Evolutionary conservation across 2,329 filamentous ascomycete species (phyloP), one percentile per base, ranked within the genome.

Genomic region (Cladosporium sp.): DNA sequence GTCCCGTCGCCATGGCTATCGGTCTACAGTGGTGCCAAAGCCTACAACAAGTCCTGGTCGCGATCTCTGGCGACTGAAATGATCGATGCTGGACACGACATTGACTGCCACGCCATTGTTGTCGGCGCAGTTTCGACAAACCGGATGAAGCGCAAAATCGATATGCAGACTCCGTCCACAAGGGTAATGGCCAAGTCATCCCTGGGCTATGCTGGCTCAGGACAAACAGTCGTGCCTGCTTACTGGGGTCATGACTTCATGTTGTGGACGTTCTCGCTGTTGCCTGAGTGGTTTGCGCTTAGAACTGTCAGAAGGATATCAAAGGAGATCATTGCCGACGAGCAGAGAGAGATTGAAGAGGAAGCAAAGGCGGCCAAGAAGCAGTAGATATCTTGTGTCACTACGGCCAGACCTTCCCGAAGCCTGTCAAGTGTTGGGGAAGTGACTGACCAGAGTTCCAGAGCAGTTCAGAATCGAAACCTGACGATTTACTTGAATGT

Each of bases 1-100:
- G 55, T 63, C 7, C 71, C 72, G 0, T 53, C 73, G 13, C 78
- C 77, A 0, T 72, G 71, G 49, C 48, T 77, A 1, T 57, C 60
- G 7, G 54, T 69, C 0, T 78, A 78, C 60, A 61, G 64, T 9
- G 67, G 64, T 0, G 59, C 66, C n/a, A 78, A 78, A 62, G 67
- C 66, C 2, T 78, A 70, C 55, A 64, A 71, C 36, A 65, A 65
- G 36, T 59, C 65, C 0, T 69, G 71, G 49, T 69, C 68, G 1
- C 56, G 59, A 8, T 59, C 65, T 1, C 56, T 78, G 13, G 55
- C 55, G 3, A 64, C 65, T 9, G 77, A 78, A 59, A 63, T 74
- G 59, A 55, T 53, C 3, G 62, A 64, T 4, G 65, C 69, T 27
- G 61, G 62, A 2, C 55, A 62, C 13, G 58, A 68, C 12, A 56